Percentiles rank a stretch among this genome's conserved stretches.
These are phyloP conservation scores for Cryphonectria radicalis DNA, from an alignment of 2,329 filamentous ascomycete genomes.

Conservation along the genomic window DNA sequence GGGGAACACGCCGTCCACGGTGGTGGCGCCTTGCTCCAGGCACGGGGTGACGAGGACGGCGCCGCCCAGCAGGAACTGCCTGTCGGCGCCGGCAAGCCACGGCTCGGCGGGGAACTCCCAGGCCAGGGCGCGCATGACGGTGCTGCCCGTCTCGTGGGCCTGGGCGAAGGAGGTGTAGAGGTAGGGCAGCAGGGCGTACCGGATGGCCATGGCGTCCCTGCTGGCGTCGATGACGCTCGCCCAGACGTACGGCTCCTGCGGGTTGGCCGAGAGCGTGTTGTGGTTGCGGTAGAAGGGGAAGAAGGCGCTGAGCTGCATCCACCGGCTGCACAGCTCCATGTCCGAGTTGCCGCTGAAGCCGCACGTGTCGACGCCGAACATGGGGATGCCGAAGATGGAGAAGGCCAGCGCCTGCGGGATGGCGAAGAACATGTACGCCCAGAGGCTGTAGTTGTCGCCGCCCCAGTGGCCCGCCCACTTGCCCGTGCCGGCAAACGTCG, in stretches of 20 bases:
- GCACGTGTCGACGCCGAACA: slow-evolving; percentile 74
- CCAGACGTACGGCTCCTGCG: slow-evolving; percentile 77
- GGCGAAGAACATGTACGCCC: slow-evolving; percentile 74
- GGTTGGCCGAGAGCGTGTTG: slow-evolving; percentile 62
- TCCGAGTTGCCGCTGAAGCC: slow-evolving; percentile 72
- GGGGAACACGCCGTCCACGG: slow-evolving; percentile 71
- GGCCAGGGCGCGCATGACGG: slow-evolving; percentile 72
- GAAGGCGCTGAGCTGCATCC: slow-evolving; percentile 63
- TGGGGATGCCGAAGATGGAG: slow-evolving; percentile 74
- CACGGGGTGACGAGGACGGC: slow-evolving; percentile 70
- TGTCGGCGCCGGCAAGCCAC: slow-evolving; percentile 66
- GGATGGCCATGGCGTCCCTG: slow-evolving; percentile 69
- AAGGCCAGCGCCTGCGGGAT: slow-evolving; percentile 80
- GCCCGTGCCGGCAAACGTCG: slow-evolving; percentile 78
- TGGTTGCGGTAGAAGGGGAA: slow-evolving; percentile 82
- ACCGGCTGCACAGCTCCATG: slow-evolving; percentile 72
- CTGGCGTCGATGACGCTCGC: slow-evolving; percentile 65
- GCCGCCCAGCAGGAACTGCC: slow-evolving; percentile 73
- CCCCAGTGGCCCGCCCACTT: slow-evolving; percentile 83
- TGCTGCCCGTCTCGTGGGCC: slow-evolving; percentile 67
- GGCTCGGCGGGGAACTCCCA: slow-evolving; percentile 79
- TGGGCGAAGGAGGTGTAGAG: slow-evolving; percentile 75
- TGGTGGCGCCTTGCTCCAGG: slow-evolving; percentile 63
- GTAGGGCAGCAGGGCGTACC: slow-evolving; percentile 74
- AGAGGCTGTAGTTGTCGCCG: slow-evolving; percentile 73